A percentile compares a stretch with the other conserved stretches of the same genome.
Evolutionary conservation across 2,329 filamentous ascomycete genomes (phyloP).

Genomic region (Diaporthe ampelina): DNA sequence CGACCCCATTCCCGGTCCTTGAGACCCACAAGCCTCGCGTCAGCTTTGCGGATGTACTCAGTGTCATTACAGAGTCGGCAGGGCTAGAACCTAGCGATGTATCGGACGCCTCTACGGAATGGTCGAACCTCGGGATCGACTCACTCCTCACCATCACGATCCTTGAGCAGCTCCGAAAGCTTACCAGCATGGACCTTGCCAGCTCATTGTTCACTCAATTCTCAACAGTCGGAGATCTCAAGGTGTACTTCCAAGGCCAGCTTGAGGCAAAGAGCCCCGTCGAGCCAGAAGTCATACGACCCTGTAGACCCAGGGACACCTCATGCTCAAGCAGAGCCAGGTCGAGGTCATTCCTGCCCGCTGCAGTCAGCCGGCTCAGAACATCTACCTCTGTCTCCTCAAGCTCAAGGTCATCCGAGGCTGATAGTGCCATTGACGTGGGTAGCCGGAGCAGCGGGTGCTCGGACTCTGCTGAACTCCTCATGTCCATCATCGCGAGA

Average conservation of each 20-base stretch:
- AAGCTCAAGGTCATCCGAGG: background rate
- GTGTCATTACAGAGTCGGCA: conserved; percentile 6
- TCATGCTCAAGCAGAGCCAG: conserved; percentile 9
- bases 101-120: conserved; percentile 46
- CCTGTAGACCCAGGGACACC: background rate
- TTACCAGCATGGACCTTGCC: conserved; percentile 45
- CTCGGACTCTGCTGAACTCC: conserved; percentile 27
- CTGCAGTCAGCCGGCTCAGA: conserved; percentile 28
- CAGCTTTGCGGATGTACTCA: background rate
- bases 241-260: background rate
- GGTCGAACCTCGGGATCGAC: conserved; percentile 52
- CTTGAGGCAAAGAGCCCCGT: conserved; percentile 7
- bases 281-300: background rate
- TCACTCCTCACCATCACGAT: conserved; percentile 52
- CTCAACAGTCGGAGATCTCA: conserved; percentile 41
- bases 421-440: conserved; percentile 15
- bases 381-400: conserved; percentile 24
- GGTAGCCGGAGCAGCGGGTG: conserved; percentile 1
- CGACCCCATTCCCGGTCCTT: conserved; percentile 18
- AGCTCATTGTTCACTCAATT: conserved; percentile 47
- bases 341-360: conserved; percentile 1
- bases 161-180: conserved; percentile 49
- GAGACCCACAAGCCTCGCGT: background rate
- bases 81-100: background rate
- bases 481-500: conserved; percentile 43